These are phyloP conservation scores for Candida pini DNA, from an alignment of 805 yeast species.

Conservation along the genomic window DNA sequence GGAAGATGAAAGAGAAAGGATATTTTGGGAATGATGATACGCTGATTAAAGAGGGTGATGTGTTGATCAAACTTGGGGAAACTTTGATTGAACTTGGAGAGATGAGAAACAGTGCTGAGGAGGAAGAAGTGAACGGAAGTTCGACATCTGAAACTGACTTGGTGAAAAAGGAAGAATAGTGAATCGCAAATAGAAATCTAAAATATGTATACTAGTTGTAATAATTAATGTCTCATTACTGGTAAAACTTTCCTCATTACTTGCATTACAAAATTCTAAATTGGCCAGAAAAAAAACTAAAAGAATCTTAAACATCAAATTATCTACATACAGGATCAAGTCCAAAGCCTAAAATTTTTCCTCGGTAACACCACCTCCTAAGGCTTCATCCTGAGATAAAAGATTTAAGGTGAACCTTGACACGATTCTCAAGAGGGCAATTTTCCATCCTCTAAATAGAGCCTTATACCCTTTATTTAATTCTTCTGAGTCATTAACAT, in stretches of 20 bases:
- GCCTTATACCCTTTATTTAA: conserved; percentile 42
- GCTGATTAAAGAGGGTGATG: conserved; percentile 9
- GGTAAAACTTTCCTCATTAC: conserved; percentile 31
- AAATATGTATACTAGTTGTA: no score
- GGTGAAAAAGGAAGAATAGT: background rate
- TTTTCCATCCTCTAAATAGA: conserved; percentile 87
- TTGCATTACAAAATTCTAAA: conserved; percentile 31
- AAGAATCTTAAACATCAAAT: background rate
- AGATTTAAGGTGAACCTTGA: conserved; percentile 80
- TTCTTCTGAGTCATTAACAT: conserved; percentile 30
- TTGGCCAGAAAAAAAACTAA: background rate
- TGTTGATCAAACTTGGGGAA: conserved; percentile 17
- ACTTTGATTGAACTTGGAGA: conserved; percentile 13
- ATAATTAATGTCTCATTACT: conserved; percentile 14
- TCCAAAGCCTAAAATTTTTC: conserved; percentile 32
- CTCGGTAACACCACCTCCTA: conserved; percentile 34
- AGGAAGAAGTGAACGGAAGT: background rate
- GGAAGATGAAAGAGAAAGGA: conserved; percentile 15
- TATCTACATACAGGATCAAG: no score
- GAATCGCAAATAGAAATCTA: no score
- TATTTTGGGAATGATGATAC: background rate
- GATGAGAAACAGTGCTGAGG: conserved; percentile 1
- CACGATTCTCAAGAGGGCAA: conserved; percentile 70
- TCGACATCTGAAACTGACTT: background rate
- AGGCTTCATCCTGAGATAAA: conserved; percentile 45